A percentile compares a stretch with the other conserved stretches of the same genome.
These are phyloP conservation scores for Neonectria ditissima DNA, from an alignment of 2,329 filamentous ascomycete genomes.

Conservation along the genomic window DNA sequence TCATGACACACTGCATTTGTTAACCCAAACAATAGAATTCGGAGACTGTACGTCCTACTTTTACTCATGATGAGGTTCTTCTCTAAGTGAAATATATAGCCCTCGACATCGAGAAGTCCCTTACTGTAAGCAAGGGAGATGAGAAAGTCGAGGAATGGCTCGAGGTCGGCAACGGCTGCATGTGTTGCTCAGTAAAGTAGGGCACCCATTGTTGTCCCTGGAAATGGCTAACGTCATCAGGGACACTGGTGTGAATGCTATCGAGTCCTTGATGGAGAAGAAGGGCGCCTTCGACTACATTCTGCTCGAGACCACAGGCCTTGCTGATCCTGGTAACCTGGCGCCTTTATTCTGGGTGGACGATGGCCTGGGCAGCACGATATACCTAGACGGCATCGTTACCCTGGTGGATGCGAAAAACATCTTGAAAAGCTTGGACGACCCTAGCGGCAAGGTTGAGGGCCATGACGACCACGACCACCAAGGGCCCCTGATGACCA, in stretches of 20 bases:
- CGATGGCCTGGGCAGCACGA: slow-evolving; percentile 92
- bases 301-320: slow-evolving; percentile 92
- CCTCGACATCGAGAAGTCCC: slow-evolving; percentile 93
- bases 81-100: slow-evolving; percentile 61
- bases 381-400: slow-evolving; percentile 96
- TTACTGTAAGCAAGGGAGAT: slow-evolving; percentile 88
- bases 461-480: slow-evolving; percentile 64
- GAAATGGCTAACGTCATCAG: slow-evolving; percentile 57
- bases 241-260: slow-evolving; percentile 92
- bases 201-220: slow-evolving; percentile 15
- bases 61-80: neutral
- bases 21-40: slow-evolving; percentile 69
- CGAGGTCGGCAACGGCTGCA: slow-evolving; percentile 94
- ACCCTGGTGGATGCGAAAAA: slow-evolving; percentile 97
- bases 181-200: slow-evolving; percentile 97
- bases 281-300: slow-evolving; percentile 98
- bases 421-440: slow-evolving; percentile 83
- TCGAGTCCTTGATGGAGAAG: slow-evolving; percentile 95
- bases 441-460: slow-evolving; percentile 68
- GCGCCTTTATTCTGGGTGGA: slow-evolving; percentile 98
- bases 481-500: slow-evolving; percentile 81
- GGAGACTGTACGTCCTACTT: slow-evolving; percentile 73
- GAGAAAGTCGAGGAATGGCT: slow-evolving; percentile 94
- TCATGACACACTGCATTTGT: neutral
- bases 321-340: slow-evolving; percentile 95